Base-by-base conservation (phyloP, 2,329 filamentous ascomycete genomes). In the Myotisia sp. region DNA sequence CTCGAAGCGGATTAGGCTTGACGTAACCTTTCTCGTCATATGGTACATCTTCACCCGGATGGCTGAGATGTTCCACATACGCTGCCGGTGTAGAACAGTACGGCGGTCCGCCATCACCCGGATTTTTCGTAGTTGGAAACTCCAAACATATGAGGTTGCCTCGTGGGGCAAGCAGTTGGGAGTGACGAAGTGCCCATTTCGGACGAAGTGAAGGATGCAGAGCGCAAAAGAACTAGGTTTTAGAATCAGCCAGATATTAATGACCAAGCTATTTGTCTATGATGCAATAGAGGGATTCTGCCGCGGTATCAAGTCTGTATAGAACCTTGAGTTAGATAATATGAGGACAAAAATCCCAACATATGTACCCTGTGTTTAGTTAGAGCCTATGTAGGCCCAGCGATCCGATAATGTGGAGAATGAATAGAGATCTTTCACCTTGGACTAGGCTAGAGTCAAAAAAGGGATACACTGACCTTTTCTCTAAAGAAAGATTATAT, bases 41-140 rank as follows among this genome's bases (percentile, higher is more conserved):
- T 9, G 62, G 49, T 9, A 85, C 59, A 6, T 75, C 67, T 42
- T 76, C 65, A 2, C 82, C 82, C 0, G 83, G 83, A 30, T 70
- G 65, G 35, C 67, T 67, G 26, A 92, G 65, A 45, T 87, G 74
- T 41, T 74, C 75, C 47, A 74, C 60, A 54, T 92, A 90, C 18
- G 80, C 70, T 40, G 74, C 68, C 1, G 79, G 68, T 8, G 72
- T 70, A 26, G 82, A 58, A 5, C 75, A 73, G 66, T 72, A 86
- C 2, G 84, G 83, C 8, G 84, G 83, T 0, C 84, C 83, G 6
- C 66, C 66, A 6, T 68, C 64, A 7, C 63, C 63, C 6, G 76
- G 67, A 26, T 72, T 65, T 53, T 86, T 90, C 41, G 71, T 68
- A 1, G 77, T 74, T 6, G 84, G 84, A 52, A 79, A 92, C 52